Conservation (phyloP, 768 basidiomycete species). For the Termitomyces sp. region DNA sequence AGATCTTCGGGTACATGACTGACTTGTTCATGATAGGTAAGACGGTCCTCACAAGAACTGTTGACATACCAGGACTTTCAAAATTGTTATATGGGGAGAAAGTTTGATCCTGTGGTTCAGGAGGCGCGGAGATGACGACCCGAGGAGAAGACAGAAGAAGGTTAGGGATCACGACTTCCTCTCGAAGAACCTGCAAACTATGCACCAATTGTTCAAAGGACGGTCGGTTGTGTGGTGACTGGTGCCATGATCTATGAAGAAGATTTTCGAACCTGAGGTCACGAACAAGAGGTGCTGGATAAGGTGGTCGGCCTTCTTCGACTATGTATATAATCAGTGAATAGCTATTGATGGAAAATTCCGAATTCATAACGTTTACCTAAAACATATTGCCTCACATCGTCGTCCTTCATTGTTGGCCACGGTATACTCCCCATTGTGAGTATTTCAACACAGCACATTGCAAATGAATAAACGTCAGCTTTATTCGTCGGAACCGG, state of each 20-base stretch:
- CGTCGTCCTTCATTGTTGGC: slow-evolving; percentile 43
- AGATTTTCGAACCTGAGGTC: neutral
- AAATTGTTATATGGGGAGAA: neutral
- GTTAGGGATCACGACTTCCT: neutral
- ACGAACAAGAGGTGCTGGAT: slow-evolving; percentile 2
- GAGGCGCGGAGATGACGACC: neutral
- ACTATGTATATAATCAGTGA: neutral
- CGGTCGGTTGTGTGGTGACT: slow-evolving; percentile 1
- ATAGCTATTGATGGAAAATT: neutral
- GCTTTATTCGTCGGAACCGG: slow-evolving; percentile 37
- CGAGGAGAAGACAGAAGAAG: neutral
- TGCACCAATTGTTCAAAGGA: slow-evolving; percentile 1
- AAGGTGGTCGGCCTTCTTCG: slow-evolving; percentile 9
- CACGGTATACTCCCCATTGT: slow-evolving; percentile 59
- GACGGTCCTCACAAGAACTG: neutral
- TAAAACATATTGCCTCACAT: slow-evolving; percentile 43
- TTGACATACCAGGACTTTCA: slow-evolving; percentile 1
- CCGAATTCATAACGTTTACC: slow-evolving; percentile 24
- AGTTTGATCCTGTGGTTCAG: neutral
- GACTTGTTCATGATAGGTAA: neutral
- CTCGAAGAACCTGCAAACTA: neutral
- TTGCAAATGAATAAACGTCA: slow-evolving; percentile 67
- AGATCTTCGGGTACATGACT: neutral
- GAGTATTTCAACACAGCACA: slow-evolving; percentile 58
- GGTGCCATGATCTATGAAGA: slow-evolving; percentile 5